A percentile compares a stretch with the other conserved stretches of the same genome.
These are phyloP conservation scores for Coniophora puteana DNA, from an alignment of 1,284 basidiomycete species.

Conservation along the genomic window DNA sequence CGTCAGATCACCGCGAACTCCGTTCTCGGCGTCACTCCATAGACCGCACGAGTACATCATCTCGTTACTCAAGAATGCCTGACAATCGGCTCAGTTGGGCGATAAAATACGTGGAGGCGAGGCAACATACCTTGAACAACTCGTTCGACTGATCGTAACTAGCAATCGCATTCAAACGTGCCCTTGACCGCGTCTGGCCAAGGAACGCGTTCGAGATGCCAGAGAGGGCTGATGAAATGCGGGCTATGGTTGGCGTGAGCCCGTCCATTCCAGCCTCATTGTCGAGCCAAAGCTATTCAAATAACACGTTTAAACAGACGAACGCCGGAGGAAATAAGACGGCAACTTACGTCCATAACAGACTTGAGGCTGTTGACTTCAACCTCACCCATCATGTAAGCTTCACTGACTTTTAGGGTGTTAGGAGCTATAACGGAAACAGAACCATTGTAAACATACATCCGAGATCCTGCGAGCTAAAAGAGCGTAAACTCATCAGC, in stretches of 20 bases:
- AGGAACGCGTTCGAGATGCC: conserved; percentile 76
- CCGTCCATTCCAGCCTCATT: conserved; percentile 71
- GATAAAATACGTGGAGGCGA: conserved; percentile 14
- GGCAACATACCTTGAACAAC: conserved; percentile 57
- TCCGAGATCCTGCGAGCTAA: conserved; percentile 67
- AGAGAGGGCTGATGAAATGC: conserved; percentile 65
- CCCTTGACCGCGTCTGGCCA: conserved; percentile 75
- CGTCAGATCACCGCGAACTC: conserved; percentile 62
- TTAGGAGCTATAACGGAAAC: conserved; percentile 14
- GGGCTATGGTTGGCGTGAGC: conserved; percentile 62
- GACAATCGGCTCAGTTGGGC: conserved; percentile 21
- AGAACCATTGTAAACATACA: conserved; percentile 42
- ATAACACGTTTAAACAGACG: conserved; percentile 18
- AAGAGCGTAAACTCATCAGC: conserved; percentile 14
- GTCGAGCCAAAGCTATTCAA: conserved; percentile 74
- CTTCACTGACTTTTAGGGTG: conserved; percentile 70
- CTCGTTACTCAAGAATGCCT: conserved; percentile 81
- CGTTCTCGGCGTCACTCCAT: conserved; percentile 72
- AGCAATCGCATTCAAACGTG: conserved; percentile 80
- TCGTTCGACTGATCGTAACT: conserved; percentile 90
- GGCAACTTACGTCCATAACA: conserved; percentile 71
- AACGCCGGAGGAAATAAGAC: conserved; percentile 2
- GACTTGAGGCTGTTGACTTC: conserved; percentile 69
- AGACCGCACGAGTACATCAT: conserved; percentile 94
- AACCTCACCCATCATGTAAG: conserved; percentile 83